Percentiles rank a stretch among this genome's conserved stretches.
Conservation (phyloP, 768 basidiomycete genomes). For the Lactarius evosmus region DNA sequence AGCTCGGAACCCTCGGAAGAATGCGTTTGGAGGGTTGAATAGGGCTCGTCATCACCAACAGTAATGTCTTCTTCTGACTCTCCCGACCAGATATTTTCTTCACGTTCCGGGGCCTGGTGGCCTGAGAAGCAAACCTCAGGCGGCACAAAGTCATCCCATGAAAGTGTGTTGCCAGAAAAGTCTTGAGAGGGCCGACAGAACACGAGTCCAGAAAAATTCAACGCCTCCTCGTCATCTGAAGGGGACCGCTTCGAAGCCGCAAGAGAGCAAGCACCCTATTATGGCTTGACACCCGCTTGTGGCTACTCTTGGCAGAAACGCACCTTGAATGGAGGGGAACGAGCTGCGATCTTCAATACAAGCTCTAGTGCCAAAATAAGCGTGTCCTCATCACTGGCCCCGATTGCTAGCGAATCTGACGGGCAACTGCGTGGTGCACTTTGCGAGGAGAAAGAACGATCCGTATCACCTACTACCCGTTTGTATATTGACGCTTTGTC, state of each 20-base stretch:
- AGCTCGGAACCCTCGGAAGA: neutral
- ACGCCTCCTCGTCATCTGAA: neutral
- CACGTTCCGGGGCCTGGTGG: neutral
- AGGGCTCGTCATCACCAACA: neutral
- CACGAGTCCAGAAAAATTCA: slow-evolving; percentile 5
- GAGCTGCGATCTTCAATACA: slow-evolving; percentile 17
- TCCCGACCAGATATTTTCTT: slow-evolving; percentile 14
- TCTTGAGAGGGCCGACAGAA: slow-evolving; percentile 1
- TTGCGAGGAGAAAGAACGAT: neutral
- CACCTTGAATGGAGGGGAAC: slow-evolving; percentile 20
- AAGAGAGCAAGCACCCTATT: slow-evolving; percentile 1
- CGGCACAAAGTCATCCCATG: slow-evolving; percentile 6
- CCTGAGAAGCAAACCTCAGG: slow-evolving; percentile 2
- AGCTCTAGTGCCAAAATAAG: slow-evolving; percentile 24
- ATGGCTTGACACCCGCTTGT: neutral
- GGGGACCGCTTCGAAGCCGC: neutral
- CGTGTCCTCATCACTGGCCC: slow-evolving; percentile 5
- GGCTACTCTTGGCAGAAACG: neutral
- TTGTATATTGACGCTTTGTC: slow-evolving; percentile 6
- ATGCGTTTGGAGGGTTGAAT: slow-evolving; percentile 1
- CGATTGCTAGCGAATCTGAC: neutral
- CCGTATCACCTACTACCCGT: neutral
- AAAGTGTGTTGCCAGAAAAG: slow-evolving; percentile 1
- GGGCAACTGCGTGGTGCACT: neutral
- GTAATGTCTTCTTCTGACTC: slow-evolving; percentile 2